phyloP scores from a whole-genome alignment of 176 grass and related monocot genomes.

The Poa annua region DNA sequence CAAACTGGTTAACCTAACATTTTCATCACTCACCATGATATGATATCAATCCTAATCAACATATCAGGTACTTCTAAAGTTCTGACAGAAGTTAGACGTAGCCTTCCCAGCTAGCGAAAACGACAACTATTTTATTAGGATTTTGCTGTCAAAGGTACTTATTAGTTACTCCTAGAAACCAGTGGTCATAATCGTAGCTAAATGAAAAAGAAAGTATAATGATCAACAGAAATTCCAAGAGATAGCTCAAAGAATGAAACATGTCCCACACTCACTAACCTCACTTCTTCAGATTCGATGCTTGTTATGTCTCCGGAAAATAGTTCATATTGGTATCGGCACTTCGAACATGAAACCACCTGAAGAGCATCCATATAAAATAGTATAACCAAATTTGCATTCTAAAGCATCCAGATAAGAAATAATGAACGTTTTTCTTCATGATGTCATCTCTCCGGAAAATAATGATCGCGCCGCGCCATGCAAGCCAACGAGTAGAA shows the following conservation, averaged over 20 bases:
- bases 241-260: slow-evolving; percentile 19
- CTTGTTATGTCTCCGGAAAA: slow-evolving; percentile 83
- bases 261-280: slow-evolving; percentile 64
- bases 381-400: slow-evolving; percentile 33
- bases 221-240: slow-evolving; percentile 22
- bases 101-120: neutral
- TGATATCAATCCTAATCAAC: neutral
- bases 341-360: slow-evolving; percentile 95
- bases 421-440: slow-evolving; percentile 22
- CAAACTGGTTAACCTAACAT: neutral
- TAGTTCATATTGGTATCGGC: slow-evolving; percentile 88
- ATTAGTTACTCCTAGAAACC: slow-evolving; percentile 12
- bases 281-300: slow-evolving; percentile 92
- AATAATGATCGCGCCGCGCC: too few species aligned
- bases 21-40: neutral
- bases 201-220: slow-evolving; percentile 14
- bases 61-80: slow-evolving; percentile 13
- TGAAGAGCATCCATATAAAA: slow-evolving; percentile 44
- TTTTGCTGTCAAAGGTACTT: slow-evolving; percentile 19
- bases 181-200: slow-evolving; percentile 5
- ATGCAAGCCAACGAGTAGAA: neutral
- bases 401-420: slow-evolving; percentile 3
- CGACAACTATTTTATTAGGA: slow-evolving; percentile 6
- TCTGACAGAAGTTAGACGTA: neutral
- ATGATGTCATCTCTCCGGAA: slow-evolving; percentile 30